Percentiles rank a stretch among this genome's conserved stretches.
phyloP scores from a whole-genome alignment of 495 filamentous ascomycete genomes.

The Tricharina praecox region DNA sequence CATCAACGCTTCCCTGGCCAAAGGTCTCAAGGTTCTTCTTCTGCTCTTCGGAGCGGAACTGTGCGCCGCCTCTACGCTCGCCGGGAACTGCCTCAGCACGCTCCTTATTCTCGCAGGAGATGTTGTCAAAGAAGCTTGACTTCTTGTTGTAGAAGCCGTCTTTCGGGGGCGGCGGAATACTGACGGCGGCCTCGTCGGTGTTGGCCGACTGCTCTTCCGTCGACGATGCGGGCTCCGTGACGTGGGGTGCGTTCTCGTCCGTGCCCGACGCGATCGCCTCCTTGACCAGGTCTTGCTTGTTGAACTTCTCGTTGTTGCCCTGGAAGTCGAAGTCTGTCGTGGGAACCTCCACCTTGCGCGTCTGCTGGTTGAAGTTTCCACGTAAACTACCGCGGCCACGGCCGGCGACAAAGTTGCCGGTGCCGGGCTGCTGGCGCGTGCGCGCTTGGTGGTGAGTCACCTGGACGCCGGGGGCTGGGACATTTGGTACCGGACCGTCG shows the following conservation, averaged over 20 bases:
- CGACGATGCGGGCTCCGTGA: not conserved
- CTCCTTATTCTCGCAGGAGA: constrained; percentile 81
- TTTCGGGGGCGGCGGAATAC: constrained; percentile 29
- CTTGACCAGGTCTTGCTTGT: constrained; percentile 87
- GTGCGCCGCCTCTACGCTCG: constrained; percentile 54
- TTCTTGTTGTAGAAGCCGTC: constrained; percentile 60
- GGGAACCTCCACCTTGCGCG: constrained; percentile 69
- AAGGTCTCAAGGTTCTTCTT: constrained; percentile 97
- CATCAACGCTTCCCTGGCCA: constrained; percentile 91
- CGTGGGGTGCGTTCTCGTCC: constrained; percentile 16
- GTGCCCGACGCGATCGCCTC: constrained; percentile 55
- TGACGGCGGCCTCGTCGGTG: constrained; percentile 29
- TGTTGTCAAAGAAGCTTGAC: constrained; percentile 90
- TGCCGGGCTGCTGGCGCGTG: constrained; percentile 31
- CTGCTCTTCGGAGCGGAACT: constrained; percentile 83
- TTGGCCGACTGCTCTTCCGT: constrained; percentile 5
- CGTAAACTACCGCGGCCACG: constrained; percentile 40
- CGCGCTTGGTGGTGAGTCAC: constrained; percentile 5
- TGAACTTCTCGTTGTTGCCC: constrained; percentile 87
- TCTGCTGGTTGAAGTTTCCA: constrained; percentile 37
- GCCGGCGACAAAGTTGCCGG: constrained; percentile 36
- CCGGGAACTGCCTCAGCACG: constrained; percentile 53
- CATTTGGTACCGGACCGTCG: constrained; percentile 7
- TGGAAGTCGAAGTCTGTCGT: constrained; percentile 85
- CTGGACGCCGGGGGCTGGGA: constrained; percentile 7